phyloP scores from a whole-genome alignment of 495 filamentous ascomycete species.

The Neurospora hispaniola region DNA sequence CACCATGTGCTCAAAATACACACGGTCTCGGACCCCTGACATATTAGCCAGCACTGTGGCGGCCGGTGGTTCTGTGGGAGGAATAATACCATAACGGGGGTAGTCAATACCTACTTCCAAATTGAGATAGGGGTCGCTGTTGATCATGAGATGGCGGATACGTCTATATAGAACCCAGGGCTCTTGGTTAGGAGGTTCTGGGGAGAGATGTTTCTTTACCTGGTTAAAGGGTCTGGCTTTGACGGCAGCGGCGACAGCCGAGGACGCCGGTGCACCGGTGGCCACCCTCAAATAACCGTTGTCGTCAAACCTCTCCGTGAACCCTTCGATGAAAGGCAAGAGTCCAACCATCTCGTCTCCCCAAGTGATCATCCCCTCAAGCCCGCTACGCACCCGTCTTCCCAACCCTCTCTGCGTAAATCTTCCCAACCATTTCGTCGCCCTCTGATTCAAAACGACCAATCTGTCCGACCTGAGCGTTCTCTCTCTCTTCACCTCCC shows the following conservation, averaged over 20 bases:
- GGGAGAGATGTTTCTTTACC: not conserved
- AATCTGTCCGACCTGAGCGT: not conserved
- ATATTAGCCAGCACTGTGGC: not conserved
- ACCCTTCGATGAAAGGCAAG: not conserved
- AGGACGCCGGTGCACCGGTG: not conserved
- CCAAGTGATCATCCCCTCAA: not conserved
- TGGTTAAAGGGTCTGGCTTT: not conserved
- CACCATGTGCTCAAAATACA: constrained; percentile 2
- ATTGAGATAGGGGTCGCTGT: not conserved
- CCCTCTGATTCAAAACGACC: not conserved
- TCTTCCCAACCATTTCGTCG: not conserved
- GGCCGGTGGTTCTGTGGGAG: not conserved
- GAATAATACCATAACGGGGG: not conserved
- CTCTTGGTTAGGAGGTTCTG: not conserved
- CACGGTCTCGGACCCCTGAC: not conserved
- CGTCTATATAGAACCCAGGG: not conserved
- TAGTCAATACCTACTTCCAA: not conserved
- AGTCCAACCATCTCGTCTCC: not conserved
- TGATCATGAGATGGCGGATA: constrained; percentile 5
- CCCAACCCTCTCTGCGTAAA: not conserved
- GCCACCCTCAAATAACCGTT: not conserved
- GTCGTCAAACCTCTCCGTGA: not conserved
- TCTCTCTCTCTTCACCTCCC: not conserved
- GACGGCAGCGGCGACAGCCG: not conserved
- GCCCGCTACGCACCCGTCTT: not conserved